These are phyloP conservation scores for Chaetomidium leptoderma DNA, from an alignment of 495 filamentous ascomycete genomes.

Conservation along the genomic window DNA sequence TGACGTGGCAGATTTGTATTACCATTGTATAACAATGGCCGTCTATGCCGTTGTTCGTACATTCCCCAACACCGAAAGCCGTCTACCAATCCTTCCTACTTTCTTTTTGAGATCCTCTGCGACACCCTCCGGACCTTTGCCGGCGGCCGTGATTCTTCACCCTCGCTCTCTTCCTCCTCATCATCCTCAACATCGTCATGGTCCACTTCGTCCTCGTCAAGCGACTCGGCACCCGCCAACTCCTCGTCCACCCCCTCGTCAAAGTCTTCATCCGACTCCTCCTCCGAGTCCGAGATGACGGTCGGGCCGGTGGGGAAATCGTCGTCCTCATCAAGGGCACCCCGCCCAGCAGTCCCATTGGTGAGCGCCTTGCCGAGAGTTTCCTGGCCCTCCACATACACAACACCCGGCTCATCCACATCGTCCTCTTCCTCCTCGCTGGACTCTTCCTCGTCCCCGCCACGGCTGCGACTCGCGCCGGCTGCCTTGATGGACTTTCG, in stretches of 20 bases:
- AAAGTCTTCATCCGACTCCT: conserved; percentile 33
- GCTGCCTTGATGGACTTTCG: conserved; percentile 56
- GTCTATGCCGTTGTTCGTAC: neutral
- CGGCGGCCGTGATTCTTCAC: conserved; percentile 31
- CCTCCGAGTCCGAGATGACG: conserved; percentile 29
- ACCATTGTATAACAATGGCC: neutral
- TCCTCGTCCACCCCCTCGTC: conserved; percentile 32
- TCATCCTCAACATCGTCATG: conserved; percentile 40
- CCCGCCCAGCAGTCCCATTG: conserved; percentile 36
- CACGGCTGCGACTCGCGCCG: conserved; percentile 34
- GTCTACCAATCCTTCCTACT: conserved; percentile 6
- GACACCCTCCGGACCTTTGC: conserved; percentile 35
- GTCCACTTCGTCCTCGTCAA: conserved; percentile 40
- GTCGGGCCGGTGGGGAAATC: conserved; percentile 23
- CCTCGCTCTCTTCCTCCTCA: conserved; percentile 35
- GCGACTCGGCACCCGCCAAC: conserved; percentile 28
- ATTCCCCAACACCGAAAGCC: neutral
- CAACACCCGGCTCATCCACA: conserved; percentile 53
- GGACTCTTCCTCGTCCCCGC: conserved; percentile 63
- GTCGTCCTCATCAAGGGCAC: conserved; percentile 26
- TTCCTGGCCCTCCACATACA: conserved; percentile 83
- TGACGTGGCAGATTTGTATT: neutral
- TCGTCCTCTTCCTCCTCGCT: conserved; percentile 69
- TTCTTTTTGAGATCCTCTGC: conserved; percentile 28
- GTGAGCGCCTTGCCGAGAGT: conserved; percentile 40